Base-by-base conservation (phyloP, 225 moss, liverwort and hornwort species). In the Bryum argenteum region DNA sequence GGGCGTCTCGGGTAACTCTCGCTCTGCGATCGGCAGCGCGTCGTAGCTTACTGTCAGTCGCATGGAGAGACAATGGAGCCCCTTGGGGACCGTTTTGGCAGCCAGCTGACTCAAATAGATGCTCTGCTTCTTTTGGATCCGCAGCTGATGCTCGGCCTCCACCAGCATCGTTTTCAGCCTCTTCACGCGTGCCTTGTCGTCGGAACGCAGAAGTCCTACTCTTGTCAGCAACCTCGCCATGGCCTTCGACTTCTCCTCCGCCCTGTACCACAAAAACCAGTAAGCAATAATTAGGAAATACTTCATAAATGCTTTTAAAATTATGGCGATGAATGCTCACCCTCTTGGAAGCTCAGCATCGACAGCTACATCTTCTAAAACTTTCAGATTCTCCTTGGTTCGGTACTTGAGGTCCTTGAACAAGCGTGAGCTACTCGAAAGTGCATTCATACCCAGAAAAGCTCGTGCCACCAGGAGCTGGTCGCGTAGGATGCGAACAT, bases 61-160 rank as follows among this genome's bases (percentile, higher is more conserved):
- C 96, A 97, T 97, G 17, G 93, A 93, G 22, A 97, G 55, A 69
- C 93, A 97, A 75, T 93, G 90, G 71, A 93, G 77, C 10, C 93
- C 91, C 66, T 93, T 93, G 33, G 96, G 93, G 28, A 97, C 84
- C 18, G 90, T 86, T 67, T 93, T 93, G 19, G 96, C 93, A 53
- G 91, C 96, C 63, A 97, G 69, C 28, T 93, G 91, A 75, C 88
- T 97, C 57, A 93, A 86, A 22, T 79, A 90, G 44, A 83, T 85
- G 60, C 90, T 91, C 67, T 90, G 89, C 41, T 75, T 90, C 20
- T 88, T 89, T 10, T 70, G 76, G 14, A 3, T 76, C 33, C 83
- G 87, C 15, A 81, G 80, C 44, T 78, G 81, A 39, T 56, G 70
- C 63, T 84, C 83, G 6, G 81, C 63, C 1, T 54, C 63, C 56